Base-by-base conservation (phyloP, 768 basidiomycete genomes). In the Mycena chlorophos region DNA sequence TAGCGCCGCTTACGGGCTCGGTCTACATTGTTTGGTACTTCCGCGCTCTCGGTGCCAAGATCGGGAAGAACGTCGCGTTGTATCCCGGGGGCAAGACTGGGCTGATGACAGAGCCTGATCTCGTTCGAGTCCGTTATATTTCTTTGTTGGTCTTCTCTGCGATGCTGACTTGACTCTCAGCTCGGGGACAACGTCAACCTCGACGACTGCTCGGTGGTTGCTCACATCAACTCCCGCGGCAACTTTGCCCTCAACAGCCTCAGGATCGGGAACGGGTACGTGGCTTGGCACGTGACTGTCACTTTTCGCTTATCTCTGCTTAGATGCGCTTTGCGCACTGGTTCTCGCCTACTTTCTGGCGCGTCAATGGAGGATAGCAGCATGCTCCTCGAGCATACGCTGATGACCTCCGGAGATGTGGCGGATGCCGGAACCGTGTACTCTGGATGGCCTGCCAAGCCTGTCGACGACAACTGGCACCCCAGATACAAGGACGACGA, bases 311-410 rank as follows among this genome's bases (percentile, higher is more conserved):
- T 25, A 39, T 38, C 28, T 2, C 42, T 17, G 23, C 28, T 13
- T 48, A 76, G 74, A 31, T 75, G 72, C 55, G 76, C 78, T 0
- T 64, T 80, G 69, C 74, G 78, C 20, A 67, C 75, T 6, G 78
- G 78, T 28, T 78, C 77, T 8, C 70, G 78, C 22, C 66, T 80
- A 4, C 71, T 80, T 25, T 78, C 78, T 5, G 78, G 78, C 5
- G 78, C 78, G 12, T 76, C 77, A 12, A 80, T 80, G 78, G 78
- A 80, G 64, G 72, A 75, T 54, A 68, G 68, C 63, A 76, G 74
- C 58, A 76, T 79, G 74, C 75, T 80, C 5, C 73, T 68, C 60
- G 78, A 80, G 63, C 78, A 80, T 55, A 77, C 77, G 1, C 70
- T 80, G 4, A 63, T 78, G 23, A 73, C 77, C 1, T 78, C 78